A percentile compares a stretch with the other conserved stretches of the same genome.
Conservation (phyloP, 1,284 basidiomycete species). For the Sporisorium reilianum region DNA sequence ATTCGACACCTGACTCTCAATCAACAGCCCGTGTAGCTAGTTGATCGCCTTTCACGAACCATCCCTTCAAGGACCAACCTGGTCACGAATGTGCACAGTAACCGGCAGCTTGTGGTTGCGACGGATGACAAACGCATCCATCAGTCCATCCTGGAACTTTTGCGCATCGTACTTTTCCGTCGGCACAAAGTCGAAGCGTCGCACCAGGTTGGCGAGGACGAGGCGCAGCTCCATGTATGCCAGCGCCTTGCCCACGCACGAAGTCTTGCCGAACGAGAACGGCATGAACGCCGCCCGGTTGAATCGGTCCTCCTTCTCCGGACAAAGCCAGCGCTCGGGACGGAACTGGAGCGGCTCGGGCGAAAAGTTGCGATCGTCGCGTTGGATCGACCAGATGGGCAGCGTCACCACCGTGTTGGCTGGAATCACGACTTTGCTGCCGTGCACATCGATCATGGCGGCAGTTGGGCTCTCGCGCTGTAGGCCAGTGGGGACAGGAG, state of each 20-base stretch:
- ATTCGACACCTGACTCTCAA: background rate
- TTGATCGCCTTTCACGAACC: too few species aligned
- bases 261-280: conserved; percentile 42
- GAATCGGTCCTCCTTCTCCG: conserved; percentile 24
- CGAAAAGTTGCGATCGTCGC: conserved; percentile 39
- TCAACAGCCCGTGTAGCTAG: too few species aligned
- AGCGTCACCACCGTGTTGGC: conserved; percentile 28
- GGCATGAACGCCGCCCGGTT: conserved; percentile 36
- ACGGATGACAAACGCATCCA: conserved; percentile 19
- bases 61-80: conserved; percentile 13
- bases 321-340: conserved; percentile 34
- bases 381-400: conserved; percentile 38
- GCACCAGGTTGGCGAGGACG: conserved; percentile 27
- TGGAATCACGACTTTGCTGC: conserved; percentile 22
- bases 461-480: conserved; percentile 25
- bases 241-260: conserved; percentile 38
- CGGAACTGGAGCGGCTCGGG: conserved; percentile 36
- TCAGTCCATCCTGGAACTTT: conserved; percentile 23
- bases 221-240: conserved; percentile 41
- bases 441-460: conserved; percentile 25
- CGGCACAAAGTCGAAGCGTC: conserved; percentile 37
- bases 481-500: conserved; percentile 37
- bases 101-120: conserved; percentile 29
- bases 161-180: conserved; percentile 17
- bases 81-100: conserved; percentile 9